Percentiles rank a stretch among this genome's conserved stretches.
Conservation (phyloP, 1,284 basidiomycete species). For the Volvariella surrecta region DNA sequence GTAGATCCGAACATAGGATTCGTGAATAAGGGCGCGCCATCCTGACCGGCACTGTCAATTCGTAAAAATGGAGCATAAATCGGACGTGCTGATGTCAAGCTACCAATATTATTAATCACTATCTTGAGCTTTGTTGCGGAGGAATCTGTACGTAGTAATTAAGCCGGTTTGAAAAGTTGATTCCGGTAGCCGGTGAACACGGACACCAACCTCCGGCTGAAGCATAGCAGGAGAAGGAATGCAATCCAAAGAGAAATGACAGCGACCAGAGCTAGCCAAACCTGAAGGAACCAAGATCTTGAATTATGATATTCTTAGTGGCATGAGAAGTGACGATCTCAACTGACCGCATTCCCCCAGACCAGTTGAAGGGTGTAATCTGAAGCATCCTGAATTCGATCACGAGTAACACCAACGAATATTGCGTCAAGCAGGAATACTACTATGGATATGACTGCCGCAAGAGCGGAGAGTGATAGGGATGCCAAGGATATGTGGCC, state of each 20-base stretch:
- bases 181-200: constrained; percentile 10
- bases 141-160: too few species aligned
- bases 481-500: constrained; percentile 26
- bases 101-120: too few species aligned
- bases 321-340: constrained; percentile 8
- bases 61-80: too few species aligned
- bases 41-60: too few species aligned
- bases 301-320: constrained; percentile 6
- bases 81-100: too few species aligned
- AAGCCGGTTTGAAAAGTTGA: too few species aligned
- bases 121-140: too few species aligned
- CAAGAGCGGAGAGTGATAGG: constrained; percentile 22
- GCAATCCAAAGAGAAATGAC: constrained; percentile 39
- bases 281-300: constrained; percentile 19
- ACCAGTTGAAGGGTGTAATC: constrained; percentile 29
- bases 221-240: too few species aligned
- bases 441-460: constrained; percentile 38
- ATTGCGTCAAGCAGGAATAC: constrained; percentile 48
- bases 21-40: too few species aligned
- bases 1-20: too few species aligned
- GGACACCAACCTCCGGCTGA: constrained; percentile 24
- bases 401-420: constrained; percentile 35
- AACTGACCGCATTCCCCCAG: constrained; percentile 42
- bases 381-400: constrained; percentile 31
- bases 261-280: constrained; percentile 46